These are phyloP conservation scores for Ramicandelaber brevisporus DNA, from an alignment of 192 early-diverging fungal species.

Conservation along the genomic window DNA sequence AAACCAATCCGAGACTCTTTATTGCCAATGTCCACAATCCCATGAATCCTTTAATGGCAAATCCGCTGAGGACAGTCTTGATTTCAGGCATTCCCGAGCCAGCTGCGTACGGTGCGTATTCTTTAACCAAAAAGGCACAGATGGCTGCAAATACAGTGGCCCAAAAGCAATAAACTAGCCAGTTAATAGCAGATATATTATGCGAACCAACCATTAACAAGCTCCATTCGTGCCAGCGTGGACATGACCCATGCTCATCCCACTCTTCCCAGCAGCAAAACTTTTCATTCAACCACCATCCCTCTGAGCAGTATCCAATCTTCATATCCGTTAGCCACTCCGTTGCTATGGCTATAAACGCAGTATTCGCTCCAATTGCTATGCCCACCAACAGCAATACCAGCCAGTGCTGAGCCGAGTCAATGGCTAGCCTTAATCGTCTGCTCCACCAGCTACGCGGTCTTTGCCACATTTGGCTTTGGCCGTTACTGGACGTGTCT, in stretches of 20 bases:
- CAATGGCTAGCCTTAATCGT: slow-evolving; percentile 23
- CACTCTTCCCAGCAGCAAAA: slow-evolving; percentile 70
- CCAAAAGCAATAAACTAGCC: slow-evolving; percentile 44
- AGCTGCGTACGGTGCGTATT: slow-evolving; percentile 69
- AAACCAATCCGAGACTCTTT: slow-evolving; percentile 42
- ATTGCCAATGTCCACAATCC: slow-evolving; percentile 72
- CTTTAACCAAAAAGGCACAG: slow-evolving; percentile 47
- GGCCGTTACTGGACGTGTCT: too few relatives aligned
- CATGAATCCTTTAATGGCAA: slow-evolving; percentile 81
- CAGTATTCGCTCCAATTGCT: slow-evolving; percentile 58
- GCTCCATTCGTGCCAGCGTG: slow-evolving; percentile 51
- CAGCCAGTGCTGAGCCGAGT: slow-evolving; percentile 62
- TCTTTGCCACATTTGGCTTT: too few relatives aligned
- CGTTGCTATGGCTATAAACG: slow-evolving; percentile 67
- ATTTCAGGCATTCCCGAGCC: slow-evolving; percentile 89
- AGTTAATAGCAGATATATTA: slow-evolving; percentile 32
- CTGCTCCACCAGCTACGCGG: slow-evolving; percentile 24
- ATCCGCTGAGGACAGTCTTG: slow-evolving; percentile 66
- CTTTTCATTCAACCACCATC: slow-evolving; percentile 76
- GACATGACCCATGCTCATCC: slow-evolving; percentile 20
- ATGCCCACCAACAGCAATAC: slow-evolving; percentile 55
- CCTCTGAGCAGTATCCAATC: slow-evolving; percentile 50
- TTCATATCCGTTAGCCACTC: slow-evolving; percentile 82
- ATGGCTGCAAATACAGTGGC: slow-evolving; percentile 48
- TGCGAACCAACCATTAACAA: slow-evolving; percentile 18